A percentile compares a stretch with the other conserved stretches of the same genome.
Evolutionary conservation across 345 rosid genomes (phyloP).

Genomic region (Ricinus communis): DNA sequence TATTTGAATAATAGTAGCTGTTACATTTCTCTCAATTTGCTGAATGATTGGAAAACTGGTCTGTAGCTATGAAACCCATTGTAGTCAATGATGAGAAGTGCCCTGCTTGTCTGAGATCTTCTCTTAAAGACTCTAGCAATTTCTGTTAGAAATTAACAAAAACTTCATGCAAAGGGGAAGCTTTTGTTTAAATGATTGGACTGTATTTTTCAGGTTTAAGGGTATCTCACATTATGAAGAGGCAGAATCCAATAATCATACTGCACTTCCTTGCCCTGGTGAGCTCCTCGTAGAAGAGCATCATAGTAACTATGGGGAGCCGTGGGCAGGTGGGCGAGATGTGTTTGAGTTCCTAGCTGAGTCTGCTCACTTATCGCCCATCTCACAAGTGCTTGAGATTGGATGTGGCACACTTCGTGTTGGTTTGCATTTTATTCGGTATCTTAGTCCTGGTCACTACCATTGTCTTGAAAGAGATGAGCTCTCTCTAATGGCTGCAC

Average conservation of each 20-base stretch:
- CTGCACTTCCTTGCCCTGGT: constrained; percentile 83
- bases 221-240: constrained; percentile 86
- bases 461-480: constrained; percentile 95
- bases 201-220: constrained; percentile 55
- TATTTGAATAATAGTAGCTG: too few relatives aligned
- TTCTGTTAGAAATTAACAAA: too few relatives aligned
- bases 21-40: too few relatives aligned
- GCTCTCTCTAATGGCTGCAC: constrained; percentile 94
- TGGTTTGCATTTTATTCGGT: constrained; percentile 87
- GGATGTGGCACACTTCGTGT: constrained; percentile 97
- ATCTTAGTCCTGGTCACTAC: constrained; percentile 57
- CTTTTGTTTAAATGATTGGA: background rate
- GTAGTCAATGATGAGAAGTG: background rate
- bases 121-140: too few relatives aligned
- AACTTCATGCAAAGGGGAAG: too few relatives aligned
- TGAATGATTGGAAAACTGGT: too few relatives aligned
- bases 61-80: too few relatives aligned
- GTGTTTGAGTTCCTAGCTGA: constrained; percentile 90
- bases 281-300: constrained; percentile 93
- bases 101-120: too few relatives aligned
- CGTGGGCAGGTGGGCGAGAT: constrained; percentile 96
- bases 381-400: constrained; percentile 74
- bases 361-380: constrained; percentile 45
- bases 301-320: constrained; percentile 95
- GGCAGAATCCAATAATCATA: constrained; percentile 54